These are phyloP conservation scores for Fulvia fulva DNA, from an alignment of 2,329 filamentous ascomycete species.

Conservation along the genomic window DNA sequence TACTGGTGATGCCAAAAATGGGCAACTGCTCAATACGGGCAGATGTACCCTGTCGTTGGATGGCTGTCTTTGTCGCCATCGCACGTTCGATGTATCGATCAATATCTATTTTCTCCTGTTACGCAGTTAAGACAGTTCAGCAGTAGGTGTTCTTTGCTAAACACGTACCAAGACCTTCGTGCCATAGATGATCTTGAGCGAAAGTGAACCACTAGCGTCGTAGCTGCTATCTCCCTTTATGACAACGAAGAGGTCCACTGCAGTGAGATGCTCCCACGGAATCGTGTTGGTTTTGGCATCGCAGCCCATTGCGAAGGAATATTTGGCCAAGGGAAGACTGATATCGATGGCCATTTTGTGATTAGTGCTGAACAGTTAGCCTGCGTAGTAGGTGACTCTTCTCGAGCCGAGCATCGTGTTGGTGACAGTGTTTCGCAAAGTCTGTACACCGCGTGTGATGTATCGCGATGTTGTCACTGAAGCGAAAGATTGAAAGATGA, in stretches of 20 bases:
- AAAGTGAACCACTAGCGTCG: slow-evolving; percentile 26
- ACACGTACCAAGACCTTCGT: slow-evolving; percentile 38
- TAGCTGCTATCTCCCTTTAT: background rate
- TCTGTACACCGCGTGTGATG: background rate
- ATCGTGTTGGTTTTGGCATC: background rate
- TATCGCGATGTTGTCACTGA: background rate
- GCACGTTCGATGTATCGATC: slow-evolving; percentile 25
- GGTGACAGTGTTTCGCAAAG: background rate
- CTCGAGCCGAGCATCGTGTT: slow-evolving; percentile 11
- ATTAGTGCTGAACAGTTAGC: slow-evolving; percentile 14
- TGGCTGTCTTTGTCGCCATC: slow-evolving; percentile 9
- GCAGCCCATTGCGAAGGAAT: background rate
- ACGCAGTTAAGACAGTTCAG: slow-evolving; percentile 4
- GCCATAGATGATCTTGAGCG: slow-evolving; percentile 38
- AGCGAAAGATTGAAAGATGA: too few relatives aligned
- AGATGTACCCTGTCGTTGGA: slow-evolving; percentile 27
- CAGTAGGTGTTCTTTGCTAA: background rate
- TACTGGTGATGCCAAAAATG: slow-evolving; percentile 42
- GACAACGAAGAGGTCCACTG: background rate
- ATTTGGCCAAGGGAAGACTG: background rate
- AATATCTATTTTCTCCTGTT: slow-evolving; percentile 32
- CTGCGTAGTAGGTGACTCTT: slow-evolving; percentile 6
- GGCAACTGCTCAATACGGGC: slow-evolving; percentile 40
- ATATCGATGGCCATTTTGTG: slow-evolving; percentile 21
- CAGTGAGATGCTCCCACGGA: background rate